phyloP scores from a whole-genome alignment of 768 basidiomycete genomes.

The Neoboletus magnificus region DNA sequence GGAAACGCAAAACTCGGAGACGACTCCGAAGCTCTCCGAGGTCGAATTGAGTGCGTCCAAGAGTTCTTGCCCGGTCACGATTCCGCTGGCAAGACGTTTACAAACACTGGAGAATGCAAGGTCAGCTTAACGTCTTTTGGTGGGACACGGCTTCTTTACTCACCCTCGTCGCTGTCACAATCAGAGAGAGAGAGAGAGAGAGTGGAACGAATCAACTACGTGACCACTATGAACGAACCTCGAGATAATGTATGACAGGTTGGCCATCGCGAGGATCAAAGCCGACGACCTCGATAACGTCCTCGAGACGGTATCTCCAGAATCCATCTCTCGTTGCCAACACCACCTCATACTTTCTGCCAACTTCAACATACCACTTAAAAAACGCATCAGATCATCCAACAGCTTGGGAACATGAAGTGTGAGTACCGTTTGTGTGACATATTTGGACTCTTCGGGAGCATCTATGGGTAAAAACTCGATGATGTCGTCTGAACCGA shows the following conservation, averaged over 20 bases:
- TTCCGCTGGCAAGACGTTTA: slow-evolving; percentile 23
- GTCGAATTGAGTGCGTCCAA: slow-evolving; percentile 12
- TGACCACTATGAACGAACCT: slow-evolving; percentile 9
- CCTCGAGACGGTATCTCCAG: slow-evolving; percentile 22
- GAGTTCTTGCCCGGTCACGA: slow-evolving; percentile 22
- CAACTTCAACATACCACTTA: slow-evolving; percentile 22
- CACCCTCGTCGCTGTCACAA: slow-evolving; percentile 19
- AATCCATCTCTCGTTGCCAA: slow-evolving; percentile 27
- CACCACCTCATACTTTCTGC: slow-evolving; percentile 18
- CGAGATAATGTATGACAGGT: slow-evolving; percentile 21
- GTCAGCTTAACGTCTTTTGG: not conserved
- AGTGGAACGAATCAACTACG: not conserved
- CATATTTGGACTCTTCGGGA: slow-evolving; percentile 20
- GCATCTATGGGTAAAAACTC: slow-evolving; percentile 18
- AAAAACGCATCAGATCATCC: not conserved
- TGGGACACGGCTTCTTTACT: not conserved
- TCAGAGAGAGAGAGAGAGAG: not conserved
- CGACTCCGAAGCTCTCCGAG: slow-evolving; percentile 12
- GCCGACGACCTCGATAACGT: slow-evolving; percentile 20
- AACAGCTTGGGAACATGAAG: not conserved
- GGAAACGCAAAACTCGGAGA: slow-evolving; percentile 23
- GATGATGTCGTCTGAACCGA: slow-evolving; percentile 25
- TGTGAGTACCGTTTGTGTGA: slow-evolving; percentile 16
- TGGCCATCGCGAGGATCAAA: slow-evolving; percentile 24
- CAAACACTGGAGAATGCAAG: not conserved